Evolutionary conservation across 768 basidiomycete genomes (phyloP).

Genomic region (Leucocoprinus birnbaumii): DNA sequence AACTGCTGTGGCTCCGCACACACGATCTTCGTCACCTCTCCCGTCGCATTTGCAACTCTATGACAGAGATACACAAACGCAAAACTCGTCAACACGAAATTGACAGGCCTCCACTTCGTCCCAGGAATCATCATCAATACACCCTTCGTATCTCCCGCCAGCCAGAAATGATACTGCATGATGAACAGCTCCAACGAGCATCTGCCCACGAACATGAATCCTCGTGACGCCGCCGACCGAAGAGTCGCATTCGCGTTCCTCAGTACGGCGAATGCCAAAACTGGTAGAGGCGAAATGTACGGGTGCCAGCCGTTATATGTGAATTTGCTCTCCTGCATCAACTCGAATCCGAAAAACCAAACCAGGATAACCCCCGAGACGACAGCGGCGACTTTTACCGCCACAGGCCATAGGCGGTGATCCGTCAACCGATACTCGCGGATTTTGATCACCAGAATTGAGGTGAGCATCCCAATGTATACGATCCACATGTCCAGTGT

Average conservation of each 20-base stretch:
- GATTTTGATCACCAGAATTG: constrained; percentile 70
- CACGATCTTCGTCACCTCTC: constrained; percentile 61
- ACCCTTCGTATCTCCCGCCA: constrained; percentile 81
- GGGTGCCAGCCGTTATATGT: constrained; percentile 86
- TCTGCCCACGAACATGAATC: constrained; percentile 80
- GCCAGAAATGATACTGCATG: constrained; percentile 86
- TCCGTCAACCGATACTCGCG: constrained; percentile 73
- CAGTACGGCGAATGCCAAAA: constrained; percentile 70
- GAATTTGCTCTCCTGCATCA: constrained; percentile 75
- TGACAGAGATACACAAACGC: constrained; percentile 83
- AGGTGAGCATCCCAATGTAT: constrained; percentile 81
- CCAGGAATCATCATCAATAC: constrained; percentile 79
- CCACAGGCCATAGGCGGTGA: constrained; percentile 59
- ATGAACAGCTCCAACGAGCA: constrained; percentile 93
- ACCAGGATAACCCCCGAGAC: constrained; percentile 50
- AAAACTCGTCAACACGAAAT: constrained; percentile 70
- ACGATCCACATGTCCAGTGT: constrained; percentile 88
- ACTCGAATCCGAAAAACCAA: constrained; percentile 86
- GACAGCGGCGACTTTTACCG: constrained; percentile 45
- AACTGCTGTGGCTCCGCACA: constrained; percentile 31
- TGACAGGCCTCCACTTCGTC: constrained; percentile 68
- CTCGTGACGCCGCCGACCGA: constrained; percentile 63
- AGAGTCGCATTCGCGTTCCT: constrained; percentile 72
- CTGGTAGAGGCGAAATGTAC: constrained; percentile 78
- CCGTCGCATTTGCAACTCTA: constrained; percentile 72